These are phyloP conservation scores for Penicillium psychrosexuale DNA, from an alignment of 2,329 filamentous ascomycete species.

Conservation along the genomic window DNA sequence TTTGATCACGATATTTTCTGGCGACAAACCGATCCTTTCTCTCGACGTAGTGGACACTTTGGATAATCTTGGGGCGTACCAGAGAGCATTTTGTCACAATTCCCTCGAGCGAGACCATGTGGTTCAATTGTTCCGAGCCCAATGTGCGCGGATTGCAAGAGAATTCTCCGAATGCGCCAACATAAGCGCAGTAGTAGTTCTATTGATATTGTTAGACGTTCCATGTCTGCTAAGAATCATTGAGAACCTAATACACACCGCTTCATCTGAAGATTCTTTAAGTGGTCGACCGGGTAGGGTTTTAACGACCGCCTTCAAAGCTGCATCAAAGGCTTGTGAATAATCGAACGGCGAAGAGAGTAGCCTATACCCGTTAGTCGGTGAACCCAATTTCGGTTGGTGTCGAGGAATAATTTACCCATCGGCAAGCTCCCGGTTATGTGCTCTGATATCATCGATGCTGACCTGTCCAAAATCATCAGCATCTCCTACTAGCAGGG, in stretches of 20 bases:
- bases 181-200: constrained; percentile 90
- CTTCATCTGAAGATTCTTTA: constrained; percentile 73
- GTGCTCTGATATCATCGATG: constrained; percentile 86
- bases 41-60: constrained; percentile 96
- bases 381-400: background rate
- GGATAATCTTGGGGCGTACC: constrained; percentile 94
- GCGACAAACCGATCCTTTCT: constrained; percentile 80
- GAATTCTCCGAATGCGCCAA: constrained; percentile 92
- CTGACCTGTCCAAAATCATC: constrained; percentile 53
- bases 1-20: constrained; percentile 91
- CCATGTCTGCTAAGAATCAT: background rate
- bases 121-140: constrained; percentile 83
- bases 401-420: constrained; percentile 41
- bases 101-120: constrained; percentile 95
- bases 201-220: constrained; percentile 16
- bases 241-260: constrained; percentile 44
- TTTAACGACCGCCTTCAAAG: constrained; percentile 82
- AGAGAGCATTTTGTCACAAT: constrained; percentile 96
- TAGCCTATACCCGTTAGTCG: constrained; percentile 48
- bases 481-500: constrained; percentile 8
- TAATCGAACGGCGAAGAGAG: constrained; percentile 86
- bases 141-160: constrained; percentile 92
- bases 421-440: constrained; percentile 77
- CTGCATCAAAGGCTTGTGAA: constrained; percentile 80
- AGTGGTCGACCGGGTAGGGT: constrained; percentile 72